phyloP scores from a whole-genome alignment of 768 basidiomycete species.

The Lactifluus volemus region DNA sequence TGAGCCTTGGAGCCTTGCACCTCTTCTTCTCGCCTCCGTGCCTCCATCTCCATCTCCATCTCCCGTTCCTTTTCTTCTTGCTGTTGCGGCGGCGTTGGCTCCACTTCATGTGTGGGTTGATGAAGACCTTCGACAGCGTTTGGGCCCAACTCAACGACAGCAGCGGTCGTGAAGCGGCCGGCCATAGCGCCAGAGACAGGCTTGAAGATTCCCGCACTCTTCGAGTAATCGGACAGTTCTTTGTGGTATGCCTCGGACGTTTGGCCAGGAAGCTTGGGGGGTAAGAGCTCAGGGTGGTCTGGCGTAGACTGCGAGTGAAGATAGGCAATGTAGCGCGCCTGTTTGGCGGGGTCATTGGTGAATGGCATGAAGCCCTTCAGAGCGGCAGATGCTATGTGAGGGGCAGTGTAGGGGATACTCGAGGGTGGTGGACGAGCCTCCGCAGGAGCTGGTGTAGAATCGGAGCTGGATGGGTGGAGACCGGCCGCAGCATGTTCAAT shows the following conservation, averaged over 20 bases:
- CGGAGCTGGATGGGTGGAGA: conserved; percentile 23
- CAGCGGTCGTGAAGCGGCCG: conserved; percentile 81
- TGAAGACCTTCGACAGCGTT: conserved; percentile 54
- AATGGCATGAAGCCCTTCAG: conserved; percentile 89
- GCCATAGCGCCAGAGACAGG: conserved; percentile 92
- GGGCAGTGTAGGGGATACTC: conserved; percentile 42
- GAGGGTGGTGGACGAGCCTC: conserved; percentile 23
- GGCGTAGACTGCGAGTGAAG: conserved; percentile 60
- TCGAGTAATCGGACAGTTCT: conserved; percentile 81
- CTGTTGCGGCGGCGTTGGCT: neutral
- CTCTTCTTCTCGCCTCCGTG: conserved; percentile 37
- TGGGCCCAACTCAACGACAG: conserved; percentile 57
- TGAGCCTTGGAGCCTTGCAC: conserved; percentile 69
- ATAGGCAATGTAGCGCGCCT: conserved; percentile 78
- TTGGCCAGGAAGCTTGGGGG: conserved; percentile 51
- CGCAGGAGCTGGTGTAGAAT: conserved; percentile 23
- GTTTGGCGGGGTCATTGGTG: conserved; percentile 63
- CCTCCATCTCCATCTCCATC: conserved; percentile 35
- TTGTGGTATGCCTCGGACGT: conserved; percentile 61
- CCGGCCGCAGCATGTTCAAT: conserved; percentile 48
- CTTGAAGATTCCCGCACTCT: conserved; percentile 83
- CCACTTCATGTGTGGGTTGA: conserved; percentile 39
- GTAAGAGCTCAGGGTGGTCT: conserved; percentile 33
- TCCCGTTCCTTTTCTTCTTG: conserved; percentile 34
- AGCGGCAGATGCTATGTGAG: conserved; percentile 79